Conservation (phyloP, 192 early-diverging fungal genomes). For the Entomortierella lignicola region DNA sequence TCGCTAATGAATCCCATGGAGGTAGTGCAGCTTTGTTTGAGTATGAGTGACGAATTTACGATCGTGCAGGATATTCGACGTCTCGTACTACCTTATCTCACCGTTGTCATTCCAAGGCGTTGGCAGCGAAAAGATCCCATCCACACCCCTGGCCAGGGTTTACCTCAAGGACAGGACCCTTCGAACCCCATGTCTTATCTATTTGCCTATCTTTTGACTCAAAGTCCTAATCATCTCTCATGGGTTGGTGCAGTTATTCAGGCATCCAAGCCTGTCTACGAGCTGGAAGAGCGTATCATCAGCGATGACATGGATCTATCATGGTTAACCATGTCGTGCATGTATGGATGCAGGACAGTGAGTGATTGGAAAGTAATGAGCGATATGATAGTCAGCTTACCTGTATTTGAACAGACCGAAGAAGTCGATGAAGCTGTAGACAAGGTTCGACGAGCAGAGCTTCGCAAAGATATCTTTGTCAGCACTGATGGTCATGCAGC, state of each 20-base stretch:
- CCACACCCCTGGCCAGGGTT: conserved; percentile 17
- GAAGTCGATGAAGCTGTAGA: conserved; percentile 44
- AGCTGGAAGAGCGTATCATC: conserved; percentile 62
- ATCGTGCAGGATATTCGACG: conserved; percentile 63
- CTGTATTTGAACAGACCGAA: conserved; percentile 59
- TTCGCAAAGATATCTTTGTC: conserved; percentile 40
- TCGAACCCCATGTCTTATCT: conserved; percentile 48
- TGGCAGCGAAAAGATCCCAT: conserved; percentile 26
- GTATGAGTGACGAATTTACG: conserved; percentile 46
- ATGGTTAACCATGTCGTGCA: conserved; percentile 58
- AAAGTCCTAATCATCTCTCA: conserved; percentile 53
- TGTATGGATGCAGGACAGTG: conserved; percentile 59
- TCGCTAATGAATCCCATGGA: conserved; percentile 53
- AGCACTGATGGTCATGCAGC: background rate
- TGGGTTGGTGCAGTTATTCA: conserved; percentile 62
- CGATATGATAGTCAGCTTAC: conserved; percentile 66
- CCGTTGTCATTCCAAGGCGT: conserved; percentile 33
- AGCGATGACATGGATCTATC: conserved; percentile 63
- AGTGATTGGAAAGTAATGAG: conserved; percentile 57
- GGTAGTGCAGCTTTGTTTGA: conserved; percentile 48
- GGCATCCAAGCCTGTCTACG: conserved; percentile 60
- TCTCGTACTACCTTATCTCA: conserved; percentile 61
- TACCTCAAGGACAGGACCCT: conserved; percentile 34
- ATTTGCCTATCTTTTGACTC: conserved; percentile 59
- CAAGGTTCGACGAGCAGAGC: conserved; percentile 24